Conservation (phyloP, 805 yeast species). For the Hanseniaspora singularis region DNA sequence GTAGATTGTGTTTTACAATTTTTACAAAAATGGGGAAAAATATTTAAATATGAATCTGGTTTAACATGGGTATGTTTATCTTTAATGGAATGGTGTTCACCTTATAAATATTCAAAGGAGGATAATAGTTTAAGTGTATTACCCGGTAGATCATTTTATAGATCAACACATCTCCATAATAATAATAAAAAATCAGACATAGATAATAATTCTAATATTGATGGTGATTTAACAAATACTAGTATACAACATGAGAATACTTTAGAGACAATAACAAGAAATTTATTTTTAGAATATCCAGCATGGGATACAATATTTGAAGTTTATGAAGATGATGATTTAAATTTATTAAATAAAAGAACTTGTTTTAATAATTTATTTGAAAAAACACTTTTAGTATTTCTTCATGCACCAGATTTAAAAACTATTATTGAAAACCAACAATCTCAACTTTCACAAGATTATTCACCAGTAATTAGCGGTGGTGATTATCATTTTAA, state of each 20-base stretch:
- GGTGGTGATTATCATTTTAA: conserved; percentile 29
- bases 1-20: conserved; percentile 37
- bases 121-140: conserved; percentile 3
- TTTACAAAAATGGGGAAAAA: conserved; percentile 63
- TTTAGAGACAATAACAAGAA: not conserved
- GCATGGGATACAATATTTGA: not conserved
- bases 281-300: conserved; percentile 15
- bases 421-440: conserved; percentile 24
- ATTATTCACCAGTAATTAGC: conserved; percentile 27
- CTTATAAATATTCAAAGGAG: conserved; percentile 16
- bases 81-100: conserved; percentile 81
- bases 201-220: conserved; percentile 18
- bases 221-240: conserved; percentile 16
- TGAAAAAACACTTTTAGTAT: conserved; percentile 63
- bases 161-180: conserved; percentile 7
- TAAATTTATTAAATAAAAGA: conserved; percentile 18
- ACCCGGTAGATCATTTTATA: conserved; percentile 15
- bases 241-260: not conserved
- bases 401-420: conserved; percentile 58
- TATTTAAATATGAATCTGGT: conserved; percentile 68
- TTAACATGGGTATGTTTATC: conserved; percentile 81
- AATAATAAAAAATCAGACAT: conserved; percentile 23
- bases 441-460: conserved; percentile 15
- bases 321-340: not conserved
- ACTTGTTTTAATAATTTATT: conserved; percentile 56